A percentile compares a stretch with the other conserved stretches of the same genome.
Conservation (phyloP, 257 asterid genomes). For the Jasminum sambac region DNA sequence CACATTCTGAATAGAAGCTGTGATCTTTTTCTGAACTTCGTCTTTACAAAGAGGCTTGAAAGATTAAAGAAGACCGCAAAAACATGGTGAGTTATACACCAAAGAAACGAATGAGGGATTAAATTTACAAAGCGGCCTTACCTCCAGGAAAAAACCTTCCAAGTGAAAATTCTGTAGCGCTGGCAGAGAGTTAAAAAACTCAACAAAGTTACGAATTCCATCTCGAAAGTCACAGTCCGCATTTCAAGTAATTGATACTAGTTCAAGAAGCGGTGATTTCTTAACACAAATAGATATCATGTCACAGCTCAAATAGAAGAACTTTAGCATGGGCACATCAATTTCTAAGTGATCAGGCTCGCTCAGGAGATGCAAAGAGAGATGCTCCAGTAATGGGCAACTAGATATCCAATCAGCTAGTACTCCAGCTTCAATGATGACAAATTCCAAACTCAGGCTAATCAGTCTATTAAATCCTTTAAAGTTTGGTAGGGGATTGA, state of each 20-base stretch:
- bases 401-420: not conserved
- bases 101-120: not conserved
- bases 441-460: not conserved
- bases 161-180: not conserved
- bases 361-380: not conserved
- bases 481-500: constrained; percentile 10
- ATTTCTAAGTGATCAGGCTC: not conserved
- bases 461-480: constrained; percentile 6
- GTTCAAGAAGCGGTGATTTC: not conserved
- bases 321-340: constrained; percentile 13
- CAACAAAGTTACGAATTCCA: not conserved
- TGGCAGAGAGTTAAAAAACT: constrained; percentile 15
- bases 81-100: not conserved
- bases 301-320: not conserved
- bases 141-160: not conserved
- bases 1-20: not conserved
- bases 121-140: not conserved
- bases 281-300: not conserved
- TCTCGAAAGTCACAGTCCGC: not conserved
- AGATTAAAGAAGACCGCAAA: not conserved
- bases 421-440: not conserved
- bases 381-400: constrained; percentile 11
- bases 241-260: not conserved
- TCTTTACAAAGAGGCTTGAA: no score
- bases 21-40: not conserved